Conservation (phyloP, 805 yeast species). For the Starmera dryadoides region DNA sequence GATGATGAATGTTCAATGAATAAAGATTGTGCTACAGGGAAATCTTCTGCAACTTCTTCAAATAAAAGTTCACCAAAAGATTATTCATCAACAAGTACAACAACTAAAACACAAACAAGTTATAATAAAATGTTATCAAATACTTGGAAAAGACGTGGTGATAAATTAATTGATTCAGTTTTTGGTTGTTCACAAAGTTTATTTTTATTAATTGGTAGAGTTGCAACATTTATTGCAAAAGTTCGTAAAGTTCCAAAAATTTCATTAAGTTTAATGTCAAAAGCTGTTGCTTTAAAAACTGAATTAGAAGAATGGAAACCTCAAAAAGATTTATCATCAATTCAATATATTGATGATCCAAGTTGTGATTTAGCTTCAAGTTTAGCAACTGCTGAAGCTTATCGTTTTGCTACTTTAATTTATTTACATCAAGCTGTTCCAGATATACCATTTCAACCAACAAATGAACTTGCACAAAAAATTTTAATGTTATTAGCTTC, state of each 20-base stretch:
- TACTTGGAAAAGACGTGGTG: neutral
- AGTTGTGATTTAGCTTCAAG: constrained; percentile 52
- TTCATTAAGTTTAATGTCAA: constrained; percentile 39
- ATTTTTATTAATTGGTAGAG: constrained; percentile 58
- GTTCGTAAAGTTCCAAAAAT: constrained; percentile 35
- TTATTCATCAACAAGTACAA: too few relatives aligned
- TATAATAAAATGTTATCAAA: too few relatives aligned
- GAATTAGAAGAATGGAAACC: constrained; percentile 56
- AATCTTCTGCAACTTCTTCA: too few relatives aligned
- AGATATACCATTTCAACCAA: constrained; percentile 48
- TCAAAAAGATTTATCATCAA: constrained; percentile 30
- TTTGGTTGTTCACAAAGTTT: constrained; percentile 61
- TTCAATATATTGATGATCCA: constrained; percentile 36
- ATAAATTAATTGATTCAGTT: constrained; percentile 46
- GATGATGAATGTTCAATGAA: neutral
- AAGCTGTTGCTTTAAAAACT: constrained; percentile 46
- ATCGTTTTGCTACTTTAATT: constrained; percentile 49
- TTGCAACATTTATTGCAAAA: constrained; percentile 46
- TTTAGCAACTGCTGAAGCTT: constrained; percentile 65
- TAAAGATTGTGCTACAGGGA: too few relatives aligned
- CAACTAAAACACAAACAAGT: too few relatives aligned
- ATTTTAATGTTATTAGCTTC: constrained; percentile 54
- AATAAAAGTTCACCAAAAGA: too few relatives aligned
- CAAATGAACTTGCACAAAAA: constrained; percentile 52
- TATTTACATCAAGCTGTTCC: constrained; percentile 69